Conservation (phyloP, 495 filamentous ascomycete genomes). For the Immersiella caudata region DNA sequence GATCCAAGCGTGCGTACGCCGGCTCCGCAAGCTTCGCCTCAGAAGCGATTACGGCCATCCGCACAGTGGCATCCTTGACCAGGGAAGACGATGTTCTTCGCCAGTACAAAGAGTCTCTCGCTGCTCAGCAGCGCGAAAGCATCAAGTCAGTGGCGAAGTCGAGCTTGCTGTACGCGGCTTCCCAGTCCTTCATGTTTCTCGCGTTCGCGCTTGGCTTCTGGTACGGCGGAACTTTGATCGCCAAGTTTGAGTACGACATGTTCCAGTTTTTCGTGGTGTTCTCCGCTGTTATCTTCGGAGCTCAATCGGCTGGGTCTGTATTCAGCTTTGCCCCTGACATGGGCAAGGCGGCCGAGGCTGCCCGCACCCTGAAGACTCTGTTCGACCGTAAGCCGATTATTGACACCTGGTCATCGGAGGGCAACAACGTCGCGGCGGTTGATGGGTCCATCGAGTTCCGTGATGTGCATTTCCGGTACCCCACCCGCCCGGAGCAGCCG, state of each 20-base stretch:
- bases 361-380: conserved; percentile 42
- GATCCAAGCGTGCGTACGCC: conserved; percentile 74
- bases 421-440: conserved; percentile 57
- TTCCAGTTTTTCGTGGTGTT: conserved; percentile 89
- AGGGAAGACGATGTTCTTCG: conserved; percentile 66
- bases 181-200: conserved; percentile 79
- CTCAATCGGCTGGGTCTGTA: conserved; percentile 44
- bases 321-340: conserved; percentile 47
- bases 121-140: conserved; percentile 33
- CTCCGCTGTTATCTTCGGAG: conserved; percentile 48
- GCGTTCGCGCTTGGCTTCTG: conserved; percentile 81
- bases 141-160: conserved; percentile 40
- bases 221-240: conserved; percentile 80
- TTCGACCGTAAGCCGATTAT: conserved; percentile 43
- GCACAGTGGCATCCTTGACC: conserved; percentile 79
- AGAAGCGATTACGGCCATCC: conserved; percentile 85
- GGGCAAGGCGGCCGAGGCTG: conserved; percentile 42
- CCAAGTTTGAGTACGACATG: conserved; percentile 66
- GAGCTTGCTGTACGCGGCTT: conserved; percentile 68
- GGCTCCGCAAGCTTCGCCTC: conserved; percentile 80
- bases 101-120: conserved; percentile 56
- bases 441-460: conserved; percentile 61
- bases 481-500: conserved; percentile 58
- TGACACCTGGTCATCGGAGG: conserved; percentile 72
- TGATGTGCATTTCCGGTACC: conserved; percentile 66